Conservation (phyloP, 108 stramenopile genomes). For the Cyclotella atomus region DNA sequence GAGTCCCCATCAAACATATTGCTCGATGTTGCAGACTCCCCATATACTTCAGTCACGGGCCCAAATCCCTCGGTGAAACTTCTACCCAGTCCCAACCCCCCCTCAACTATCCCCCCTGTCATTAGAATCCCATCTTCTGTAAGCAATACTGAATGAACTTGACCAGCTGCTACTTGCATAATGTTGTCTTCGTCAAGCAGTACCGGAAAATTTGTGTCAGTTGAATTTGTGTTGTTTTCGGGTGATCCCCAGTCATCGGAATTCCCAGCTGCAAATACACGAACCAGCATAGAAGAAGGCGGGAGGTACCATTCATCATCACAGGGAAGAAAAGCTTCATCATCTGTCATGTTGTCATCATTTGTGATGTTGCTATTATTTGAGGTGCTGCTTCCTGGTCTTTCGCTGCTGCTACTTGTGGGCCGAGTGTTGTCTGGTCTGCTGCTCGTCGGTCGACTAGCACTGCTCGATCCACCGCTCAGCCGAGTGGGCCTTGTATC, state of each 20-base stretch:
- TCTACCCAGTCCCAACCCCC: background rate
- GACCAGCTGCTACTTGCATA: background rate
- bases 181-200: background rate
- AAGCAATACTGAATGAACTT: background rate
- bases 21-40: background rate
- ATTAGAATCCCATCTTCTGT: background rate
- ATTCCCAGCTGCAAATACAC: constrained; percentile 21
- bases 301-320: constrained; percentile 39
- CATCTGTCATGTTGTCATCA: constrained; percentile 2
- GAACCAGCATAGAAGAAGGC: background rate
- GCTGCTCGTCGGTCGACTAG: too few relatives aligned
- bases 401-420: background rate
- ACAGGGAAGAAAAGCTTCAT: constrained; percentile 2
- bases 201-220: background rate
- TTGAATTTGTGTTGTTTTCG: background rate
- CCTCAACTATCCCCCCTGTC: background rate
- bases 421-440: background rate
- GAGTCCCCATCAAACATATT: background rate
- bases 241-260: constrained; percentile 23
- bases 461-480: too few relatives aligned
- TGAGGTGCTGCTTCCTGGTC: background rate
- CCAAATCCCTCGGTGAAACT: background rate
- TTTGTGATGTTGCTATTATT: background rate
- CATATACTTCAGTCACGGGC: constrained; percentile 2
- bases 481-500: too few relatives aligned